These are phyloP conservation scores for Xylaria castorea DNA, from an alignment of 495 filamentous ascomycete genomes.

Conservation along the genomic window DNA sequence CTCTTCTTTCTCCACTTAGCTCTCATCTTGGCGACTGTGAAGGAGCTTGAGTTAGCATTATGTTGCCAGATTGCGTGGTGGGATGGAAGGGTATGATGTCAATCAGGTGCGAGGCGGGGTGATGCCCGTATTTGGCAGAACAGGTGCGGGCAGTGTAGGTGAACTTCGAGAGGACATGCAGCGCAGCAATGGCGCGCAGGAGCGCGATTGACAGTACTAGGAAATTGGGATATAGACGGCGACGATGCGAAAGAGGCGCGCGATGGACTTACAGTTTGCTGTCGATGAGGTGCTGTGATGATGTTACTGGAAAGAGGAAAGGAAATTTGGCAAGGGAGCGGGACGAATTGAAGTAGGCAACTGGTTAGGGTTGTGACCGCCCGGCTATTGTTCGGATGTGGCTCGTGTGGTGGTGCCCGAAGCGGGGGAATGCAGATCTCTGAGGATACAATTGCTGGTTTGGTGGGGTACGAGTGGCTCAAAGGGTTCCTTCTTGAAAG, in stretches of 20 bases:
- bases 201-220: not conserved
- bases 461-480: constrained; percentile 17
- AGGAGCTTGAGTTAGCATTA: constrained; percentile 34
- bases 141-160: not conserved
- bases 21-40: constrained; percentile 79
- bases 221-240: not conserved
- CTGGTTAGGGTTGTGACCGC: constrained; percentile 43
- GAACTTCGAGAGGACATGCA: not conserved
- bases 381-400: constrained; percentile 38
- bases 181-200: not conserved
- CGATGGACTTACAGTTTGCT: constrained; percentile 23
- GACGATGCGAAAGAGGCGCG: not conserved
- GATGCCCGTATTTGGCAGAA: not conserved
- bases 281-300: constrained; percentile 31
- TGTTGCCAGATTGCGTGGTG: not conserved
- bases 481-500: not conserved
- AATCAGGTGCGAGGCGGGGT: constrained; percentile 12
- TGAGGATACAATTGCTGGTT: not conserved
- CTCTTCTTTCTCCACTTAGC: constrained; percentile 99
- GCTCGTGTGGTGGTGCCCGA: constrained; percentile 18
- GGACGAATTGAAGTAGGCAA: constrained; percentile 39
- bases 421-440: constrained; percentile 1
- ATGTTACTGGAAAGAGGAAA: constrained; percentile 33
- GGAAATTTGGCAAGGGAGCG: constrained; percentile 30
- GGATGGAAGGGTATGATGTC: constrained; percentile 20